Conservation (phyloP, 1,284 basidiomycete genomes). For the Melampsora americana region DNA sequence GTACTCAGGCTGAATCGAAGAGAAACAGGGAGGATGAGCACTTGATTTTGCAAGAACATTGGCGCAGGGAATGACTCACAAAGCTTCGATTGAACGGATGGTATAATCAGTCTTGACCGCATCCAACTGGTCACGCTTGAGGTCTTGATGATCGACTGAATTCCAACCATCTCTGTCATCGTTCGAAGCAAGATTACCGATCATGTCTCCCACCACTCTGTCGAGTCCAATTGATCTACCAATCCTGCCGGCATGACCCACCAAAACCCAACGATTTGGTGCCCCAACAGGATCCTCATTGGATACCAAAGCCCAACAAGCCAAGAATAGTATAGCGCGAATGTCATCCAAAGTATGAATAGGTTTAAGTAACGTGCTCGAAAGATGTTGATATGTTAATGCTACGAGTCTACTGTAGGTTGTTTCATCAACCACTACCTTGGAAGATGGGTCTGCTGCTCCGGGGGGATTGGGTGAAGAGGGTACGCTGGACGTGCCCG, state of each 20-base stretch:
- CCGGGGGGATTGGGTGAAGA: not conserved
- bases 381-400: slow-evolving; percentile 33
- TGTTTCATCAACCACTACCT: slow-evolving; percentile 25
- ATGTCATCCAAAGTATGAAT: slow-evolving; percentile 33
- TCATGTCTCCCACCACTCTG: slow-evolving; percentile 6
- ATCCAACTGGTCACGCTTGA: slow-evolving; percentile 27
- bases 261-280: slow-evolving; percentile 42
- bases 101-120: slow-evolving; percentile 30
- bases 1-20: slow-evolving; percentile 24
- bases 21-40: not conserved
- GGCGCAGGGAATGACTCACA: slow-evolving; percentile 10
- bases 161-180: slow-evolving; percentile 5
- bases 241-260: slow-evolving; percentile 42
- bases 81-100: slow-evolving; percentile 21
- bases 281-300: slow-evolving; percentile 32
- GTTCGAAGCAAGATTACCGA: not conserved
- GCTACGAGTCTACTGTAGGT: slow-evolving; percentile 30
- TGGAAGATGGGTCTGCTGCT: not conserved
- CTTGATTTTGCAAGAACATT: not conserved
- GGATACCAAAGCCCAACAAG: slow-evolving; percentile 38
- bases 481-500: slow-evolving; percentile 8
- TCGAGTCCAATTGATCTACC: slow-evolving; percentile 32
- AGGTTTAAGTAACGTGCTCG: slow-evolving; percentile 26
- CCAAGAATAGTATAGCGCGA: slow-evolving; percentile 28
- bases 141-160: slow-evolving; percentile 17